phyloP scores from a whole-genome alignment of 768 basidiomycete species.

The Candolleomyces eurysporus region DNA sequence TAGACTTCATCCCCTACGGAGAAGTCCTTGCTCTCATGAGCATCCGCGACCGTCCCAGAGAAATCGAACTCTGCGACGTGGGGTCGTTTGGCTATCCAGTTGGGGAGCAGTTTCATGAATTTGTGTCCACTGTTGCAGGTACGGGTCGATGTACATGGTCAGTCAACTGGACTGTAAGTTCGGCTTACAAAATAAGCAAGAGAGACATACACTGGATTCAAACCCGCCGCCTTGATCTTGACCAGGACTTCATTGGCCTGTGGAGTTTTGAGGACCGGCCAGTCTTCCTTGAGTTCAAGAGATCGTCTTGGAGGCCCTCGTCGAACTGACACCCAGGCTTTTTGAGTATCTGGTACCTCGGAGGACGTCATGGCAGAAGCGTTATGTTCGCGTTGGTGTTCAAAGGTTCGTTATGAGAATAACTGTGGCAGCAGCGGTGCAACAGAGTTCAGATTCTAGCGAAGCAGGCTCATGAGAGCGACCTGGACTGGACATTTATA shows the following conservation, averaged over 20 bases:
- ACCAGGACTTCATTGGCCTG: slow-evolving; percentile 31
- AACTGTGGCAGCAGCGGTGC: too few relatives aligned
- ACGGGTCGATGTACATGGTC: background rate
- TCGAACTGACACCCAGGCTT: slow-evolving; percentile 36
- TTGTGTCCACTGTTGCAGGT: slow-evolving; percentile 52
- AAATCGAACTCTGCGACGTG: slow-evolving; percentile 60
- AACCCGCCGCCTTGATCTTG: slow-evolving; percentile 43
- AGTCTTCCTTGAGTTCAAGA: slow-evolving; percentile 30
- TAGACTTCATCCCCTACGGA: slow-evolving; percentile 62
- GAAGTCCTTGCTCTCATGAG: slow-evolving; percentile 48
- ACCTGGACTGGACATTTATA: too few relatives aligned
- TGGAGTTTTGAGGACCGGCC: slow-evolving; percentile 35
- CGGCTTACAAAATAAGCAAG: background rate
- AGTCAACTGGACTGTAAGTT: background rate
- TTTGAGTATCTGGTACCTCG: slow-evolving; percentile 30
- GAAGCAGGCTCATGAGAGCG: too few relatives aligned
- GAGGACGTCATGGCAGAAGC: background rate
- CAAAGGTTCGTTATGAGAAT: background rate
- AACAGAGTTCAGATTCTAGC: too few relatives aligned
- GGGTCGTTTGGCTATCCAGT: slow-evolving; percentile 46
- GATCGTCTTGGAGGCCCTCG: slow-evolving; percentile 30
- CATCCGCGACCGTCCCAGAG: slow-evolving; percentile 57
- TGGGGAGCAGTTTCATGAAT: slow-evolving; percentile 48
- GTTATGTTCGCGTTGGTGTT: background rate
- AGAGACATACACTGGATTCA: slow-evolving; percentile 38